Conservation (phyloP, 129 eudicot genomes). For the Artemisia tridentata region DNA sequence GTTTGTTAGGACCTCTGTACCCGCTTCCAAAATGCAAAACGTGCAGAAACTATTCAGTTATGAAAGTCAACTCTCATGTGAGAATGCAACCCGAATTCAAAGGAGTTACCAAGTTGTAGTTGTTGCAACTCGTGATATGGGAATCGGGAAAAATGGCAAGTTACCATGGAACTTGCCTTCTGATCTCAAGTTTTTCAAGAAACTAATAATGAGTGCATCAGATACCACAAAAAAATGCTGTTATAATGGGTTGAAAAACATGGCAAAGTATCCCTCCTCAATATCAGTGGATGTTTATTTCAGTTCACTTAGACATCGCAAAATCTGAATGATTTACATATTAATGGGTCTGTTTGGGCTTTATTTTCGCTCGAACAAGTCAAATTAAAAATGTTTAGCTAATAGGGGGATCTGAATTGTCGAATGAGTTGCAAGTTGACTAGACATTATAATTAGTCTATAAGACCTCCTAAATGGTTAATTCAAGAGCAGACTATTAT, state of each 20-base stretch:
- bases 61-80: slow-evolving; percentile 17
- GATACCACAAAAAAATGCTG: slow-evolving; percentile 59
- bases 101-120: slow-evolving; percentile 74
- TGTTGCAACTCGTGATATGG: slow-evolving; percentile 76
- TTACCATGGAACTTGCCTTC: slow-evolving; percentile 80
- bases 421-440: no score
- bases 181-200: slow-evolving; percentile 70
- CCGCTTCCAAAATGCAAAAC: background rate
- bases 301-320: no score
- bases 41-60: slow-evolving; percentile 19
- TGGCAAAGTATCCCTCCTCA: slow-evolving; percentile 70
- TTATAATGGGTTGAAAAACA: slow-evolving; percentile 81
- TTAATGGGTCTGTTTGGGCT: no score
- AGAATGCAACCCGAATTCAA: slow-evolving; percentile 14
- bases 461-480: no score
- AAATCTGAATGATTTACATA: no score
- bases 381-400: no score
- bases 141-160: slow-evolving; percentile 75
- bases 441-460: no score
- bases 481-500: no score
- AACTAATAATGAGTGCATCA: slow-evolving; percentile 47
- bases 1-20: background rate
- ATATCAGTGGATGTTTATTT: no score
- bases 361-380: no score
- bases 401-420: no score